These are phyloP conservation scores for Lophium mytilinum DNA, from an alignment of 495 filamentous ascomycete species.

Conservation along the genomic window DNA sequence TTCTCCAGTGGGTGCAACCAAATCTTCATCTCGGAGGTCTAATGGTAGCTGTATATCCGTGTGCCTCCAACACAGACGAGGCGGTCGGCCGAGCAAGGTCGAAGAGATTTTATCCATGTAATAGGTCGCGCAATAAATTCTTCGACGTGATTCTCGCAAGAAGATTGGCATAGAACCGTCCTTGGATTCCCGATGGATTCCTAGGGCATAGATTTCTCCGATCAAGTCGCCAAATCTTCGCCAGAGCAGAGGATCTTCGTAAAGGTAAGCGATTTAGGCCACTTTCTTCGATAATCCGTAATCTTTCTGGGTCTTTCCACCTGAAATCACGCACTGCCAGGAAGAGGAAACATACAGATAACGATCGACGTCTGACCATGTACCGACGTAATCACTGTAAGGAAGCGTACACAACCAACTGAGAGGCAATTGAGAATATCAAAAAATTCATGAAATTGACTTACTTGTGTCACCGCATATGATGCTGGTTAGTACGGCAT, in stretches of 20 bases:
- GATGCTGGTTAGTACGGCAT: not conserved
- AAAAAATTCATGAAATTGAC: not conserved
- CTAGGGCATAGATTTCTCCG: constrained; percentile 15
- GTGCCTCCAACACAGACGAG: constrained; percentile 8
- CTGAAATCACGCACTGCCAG: too few relatives aligned
- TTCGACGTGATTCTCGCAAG: constrained; percentile 5
- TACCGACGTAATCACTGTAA: not conserved
- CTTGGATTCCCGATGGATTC: constrained; percentile 11
- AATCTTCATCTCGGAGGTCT: constrained; percentile 11
- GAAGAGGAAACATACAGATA: too few relatives aligned
- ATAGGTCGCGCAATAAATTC: constrained; percentile 5
- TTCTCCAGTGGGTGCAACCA: not conserved
- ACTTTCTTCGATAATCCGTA: too few relatives aligned
- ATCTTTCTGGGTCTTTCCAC: too few relatives aligned
- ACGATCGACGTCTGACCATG: too few relatives aligned
- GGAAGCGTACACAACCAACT: not conserved
- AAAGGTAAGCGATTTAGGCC: too few relatives aligned
- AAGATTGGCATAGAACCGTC: constrained; percentile 2
- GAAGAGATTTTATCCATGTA: constrained; percentile 9
- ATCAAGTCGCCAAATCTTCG: constrained; percentile 10
- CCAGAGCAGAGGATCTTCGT: constrained; percentile 8
- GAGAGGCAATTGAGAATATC: not conserved
- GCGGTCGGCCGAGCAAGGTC: constrained; percentile 17
- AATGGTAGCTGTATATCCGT: constrained; percentile 12
- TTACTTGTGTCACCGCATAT: constrained; percentile 9